Base-by-base conservation (phyloP, 768 basidiomycete species). In the Collybiopsis confluens region DNA sequence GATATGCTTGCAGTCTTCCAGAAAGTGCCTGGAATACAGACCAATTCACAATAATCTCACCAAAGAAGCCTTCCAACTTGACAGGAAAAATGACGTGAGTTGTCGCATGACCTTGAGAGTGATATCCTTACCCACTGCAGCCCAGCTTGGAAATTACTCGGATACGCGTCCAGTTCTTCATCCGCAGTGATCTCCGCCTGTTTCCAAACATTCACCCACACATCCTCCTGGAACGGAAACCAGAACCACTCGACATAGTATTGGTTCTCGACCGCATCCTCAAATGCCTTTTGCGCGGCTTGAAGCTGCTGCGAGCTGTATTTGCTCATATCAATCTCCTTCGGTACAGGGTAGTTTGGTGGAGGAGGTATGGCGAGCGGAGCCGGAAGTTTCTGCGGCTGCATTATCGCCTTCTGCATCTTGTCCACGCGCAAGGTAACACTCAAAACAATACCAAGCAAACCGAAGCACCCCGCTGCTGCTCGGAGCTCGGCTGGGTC, bases 221-320 rank as follows among this genome's bases (percentile, higher is more conserved):
- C 57, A 33, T 61, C 46, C 21, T 54, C 42, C 57, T 64, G 60
- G 43, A 62, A 65, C 36, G 65, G 62, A 58, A 67, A 67, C 65
- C 65, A 65, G 43, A 67, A 67, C 60, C 60, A 67, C 54, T 67
- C 65, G 30, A 61, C 47, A 53, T 64, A 64, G 47, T 63, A 65
- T 42, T 67, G 62, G 21, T 59, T 48, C 56, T 65, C 51, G 28
- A 62, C 62, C 28, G 61, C 47, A 33, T 38, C 45, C 26, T 58
- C 54, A 51, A 64, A 65, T 16, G 65, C 58, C 37, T 50, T 21
- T 11, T 59, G 41, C 38, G 65, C 64, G 3, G 54, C 43, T 40
- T 63, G 57, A 11, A 59, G 51, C 26, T 56, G 35, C 38, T 47
- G 50, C 21, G 57, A 44, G 8, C 56, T 57, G 49, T 63, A 61